Evolutionary conservation across 257 asterid genomes (phyloP).

Genomic region (Petunia secreta): DNA sequence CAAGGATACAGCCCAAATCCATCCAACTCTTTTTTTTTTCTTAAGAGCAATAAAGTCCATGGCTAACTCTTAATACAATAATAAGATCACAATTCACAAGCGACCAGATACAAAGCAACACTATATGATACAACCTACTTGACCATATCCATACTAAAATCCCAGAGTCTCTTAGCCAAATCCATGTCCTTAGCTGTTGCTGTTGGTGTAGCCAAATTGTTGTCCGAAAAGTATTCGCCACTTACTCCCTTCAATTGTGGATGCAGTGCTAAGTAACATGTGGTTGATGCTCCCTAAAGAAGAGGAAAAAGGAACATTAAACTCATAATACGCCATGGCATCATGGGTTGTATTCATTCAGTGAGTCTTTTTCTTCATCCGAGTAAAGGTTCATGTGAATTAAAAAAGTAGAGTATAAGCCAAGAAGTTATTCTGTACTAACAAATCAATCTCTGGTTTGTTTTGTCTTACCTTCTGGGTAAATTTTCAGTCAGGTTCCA

Average conservation of each 20-base stretch:
- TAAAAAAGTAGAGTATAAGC: background rate
- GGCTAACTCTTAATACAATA: background rate
- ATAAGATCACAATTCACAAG: background rate
- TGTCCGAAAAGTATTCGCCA: conserved; percentile 67
- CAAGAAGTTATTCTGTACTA: background rate
- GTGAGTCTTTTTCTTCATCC: conserved; percentile 3
- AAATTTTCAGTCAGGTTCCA: background rate
- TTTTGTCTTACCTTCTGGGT: background rate
- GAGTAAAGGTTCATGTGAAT: background rate
- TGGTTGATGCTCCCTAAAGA: conserved; percentile 76
- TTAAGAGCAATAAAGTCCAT: background rate
- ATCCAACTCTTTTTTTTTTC: too few relatives aligned
- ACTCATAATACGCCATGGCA: background rate
- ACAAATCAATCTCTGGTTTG: background rate
- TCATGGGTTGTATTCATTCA: background rate
- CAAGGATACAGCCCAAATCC: too few relatives aligned
- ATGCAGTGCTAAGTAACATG: conserved; percentile 73
- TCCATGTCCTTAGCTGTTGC: conserved; percentile 45
- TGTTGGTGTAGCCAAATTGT: conserved; percentile 54
- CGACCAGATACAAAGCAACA: background rate
- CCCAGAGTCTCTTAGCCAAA: conserved; percentile 74
- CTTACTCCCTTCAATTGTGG: conserved; percentile 69
- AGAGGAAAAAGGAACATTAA: background rate
- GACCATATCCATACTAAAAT: conserved; percentile 57
- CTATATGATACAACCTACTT: conserved; percentile 25